Conservation (phyloP, 73 alveolate genomes). For the Uronychia setigera region DNA sequence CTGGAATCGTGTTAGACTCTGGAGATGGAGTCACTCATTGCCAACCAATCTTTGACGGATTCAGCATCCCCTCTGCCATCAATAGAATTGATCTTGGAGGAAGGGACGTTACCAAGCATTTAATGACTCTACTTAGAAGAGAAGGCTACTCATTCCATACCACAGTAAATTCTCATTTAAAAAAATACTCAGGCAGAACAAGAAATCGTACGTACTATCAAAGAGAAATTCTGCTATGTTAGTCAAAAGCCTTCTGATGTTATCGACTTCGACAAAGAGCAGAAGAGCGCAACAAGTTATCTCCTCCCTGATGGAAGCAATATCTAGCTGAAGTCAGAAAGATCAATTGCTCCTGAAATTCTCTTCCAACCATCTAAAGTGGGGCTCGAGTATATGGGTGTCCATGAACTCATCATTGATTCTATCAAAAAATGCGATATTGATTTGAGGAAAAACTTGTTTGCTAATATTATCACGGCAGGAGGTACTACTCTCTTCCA, state of each 20-base stretch:
- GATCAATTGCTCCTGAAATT: slow-evolving; percentile 93
- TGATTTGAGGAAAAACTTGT: slow-evolving; percentile 82
- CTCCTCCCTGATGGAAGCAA: slow-evolving; percentile 89
- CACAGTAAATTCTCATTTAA: slow-evolving; percentile 92
- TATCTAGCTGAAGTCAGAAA: slow-evolving; percentile 72
- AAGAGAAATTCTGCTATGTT: slow-evolving; percentile 76
- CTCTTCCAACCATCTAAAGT: slow-evolving; percentile 89
- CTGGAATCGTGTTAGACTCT: slow-evolving; percentile 88
- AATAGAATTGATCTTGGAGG: slow-evolving; percentile 94
- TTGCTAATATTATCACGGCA: slow-evolving; percentile 68
- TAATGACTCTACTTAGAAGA: slow-evolving; percentile 81
- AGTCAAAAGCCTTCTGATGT: slow-evolving; percentile 15
- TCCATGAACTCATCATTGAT: slow-evolving; percentile 78
- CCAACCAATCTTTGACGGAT: slow-evolving; percentile 89
- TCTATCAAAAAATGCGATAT: slow-evolving; percentile 86
- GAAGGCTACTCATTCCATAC: slow-evolving; percentile 89
- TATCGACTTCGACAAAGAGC: slow-evolving; percentile 9
- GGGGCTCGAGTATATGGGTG: slow-evolving; percentile 87
- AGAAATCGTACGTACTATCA: slow-evolving; percentile 83
- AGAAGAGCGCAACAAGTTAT: slow-evolving; percentile 42
- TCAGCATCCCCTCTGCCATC: slow-evolving; percentile 75
- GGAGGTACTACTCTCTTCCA: slow-evolving; percentile 84
- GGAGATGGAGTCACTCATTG: slow-evolving; percentile 92
- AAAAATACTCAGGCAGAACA: slow-evolving; percentile 61
- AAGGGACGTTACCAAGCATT: slow-evolving; percentile 89